These are phyloP conservation scores for Leccinum olivaceopallidum DNA, from an alignment of 768 basidiomycete genomes.

Conservation along the genomic window DNA sequence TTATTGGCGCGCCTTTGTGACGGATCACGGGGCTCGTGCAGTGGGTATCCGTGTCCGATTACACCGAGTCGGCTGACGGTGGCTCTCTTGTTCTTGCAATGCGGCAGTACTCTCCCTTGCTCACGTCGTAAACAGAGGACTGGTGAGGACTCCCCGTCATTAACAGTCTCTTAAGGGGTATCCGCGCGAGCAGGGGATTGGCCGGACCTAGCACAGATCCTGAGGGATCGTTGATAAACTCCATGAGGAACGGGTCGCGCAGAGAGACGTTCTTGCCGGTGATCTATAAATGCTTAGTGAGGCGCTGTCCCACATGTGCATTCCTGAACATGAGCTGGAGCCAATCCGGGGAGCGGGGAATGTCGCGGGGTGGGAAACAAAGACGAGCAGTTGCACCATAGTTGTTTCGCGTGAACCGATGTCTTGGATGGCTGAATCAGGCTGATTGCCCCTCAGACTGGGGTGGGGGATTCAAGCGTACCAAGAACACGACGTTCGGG, in stretches of 20 bases:
- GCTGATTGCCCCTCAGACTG: neutral
- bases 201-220: neutral
- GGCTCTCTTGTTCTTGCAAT: neutral
- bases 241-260: constrained; percentile 26
- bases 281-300: constrained; percentile 33
- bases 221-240: constrained; percentile 6
- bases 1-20: neutral
- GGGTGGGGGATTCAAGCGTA: constrained; percentile 26
- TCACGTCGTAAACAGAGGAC: constrained; percentile 20
- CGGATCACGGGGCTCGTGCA: constrained; percentile 5
- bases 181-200: neutral
- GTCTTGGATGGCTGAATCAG: neutral
- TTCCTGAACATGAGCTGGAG: constrained; percentile 14
- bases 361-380: constrained; percentile 28
- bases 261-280: constrained; percentile 15
- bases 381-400: neutral
- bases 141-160: constrained; percentile 7
- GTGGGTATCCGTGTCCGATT: neutral
- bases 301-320: constrained; percentile 4
- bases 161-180: neutral
- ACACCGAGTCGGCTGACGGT: neutral
- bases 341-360: constrained; percentile 18
- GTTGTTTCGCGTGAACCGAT: neutral
- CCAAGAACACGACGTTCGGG: neutral
- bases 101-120: constrained; percentile 5